Evolutionary conservation across 306 rosid genomes (phyloP), one percentile per base, ranked within the genome.

Genomic region (Trifolium pratense): DNA sequence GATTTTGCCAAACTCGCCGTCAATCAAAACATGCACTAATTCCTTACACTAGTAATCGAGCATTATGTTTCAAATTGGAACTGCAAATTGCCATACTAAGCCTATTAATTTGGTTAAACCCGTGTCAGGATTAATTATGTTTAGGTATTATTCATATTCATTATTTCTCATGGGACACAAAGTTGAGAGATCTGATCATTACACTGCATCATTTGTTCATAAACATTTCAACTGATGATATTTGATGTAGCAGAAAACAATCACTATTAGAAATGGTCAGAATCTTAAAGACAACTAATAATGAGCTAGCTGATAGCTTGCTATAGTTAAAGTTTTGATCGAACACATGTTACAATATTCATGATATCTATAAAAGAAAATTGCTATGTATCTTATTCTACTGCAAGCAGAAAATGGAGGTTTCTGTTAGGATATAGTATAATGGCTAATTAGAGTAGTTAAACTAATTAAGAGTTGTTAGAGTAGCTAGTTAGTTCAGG

Each of bases 241-340:
- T 46, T 23, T 60, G 75, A 58, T 68, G 43, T 29, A 62, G 61
- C 32, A 25, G 31, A 58, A 21, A 32, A 63, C 32, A 29, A 29
- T 26, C 42, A 58, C 49, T 63, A 16, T n/a, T 49, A 53, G 49
- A 42, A 36, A 72, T 17, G 3, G 68, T 46, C 57, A 66, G 5
- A 12, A 23, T 21, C 25, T 25, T 31, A 20, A 26, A 23, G 20
- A 42, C 45, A 37, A 23, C 5, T 20, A 32, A 49, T 9, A 12
- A 9, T 68, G 62, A 20, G 76, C 48, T 17, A 29, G 26, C 14
- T 51, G 12, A 51, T 18, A 16, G 7, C 69, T 66, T 40, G 15
- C 43, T 66, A 65, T 62, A 78, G 29, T 32, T 36, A 36, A 8
- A 79, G 11, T 46, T 63, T 62, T 25, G 36, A 62, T 53, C 29